These are phyloP conservation scores for Cylindrotheca fusiformis DNA, from an alignment of 108 stramenopile species.

Conservation along the genomic window DNA sequence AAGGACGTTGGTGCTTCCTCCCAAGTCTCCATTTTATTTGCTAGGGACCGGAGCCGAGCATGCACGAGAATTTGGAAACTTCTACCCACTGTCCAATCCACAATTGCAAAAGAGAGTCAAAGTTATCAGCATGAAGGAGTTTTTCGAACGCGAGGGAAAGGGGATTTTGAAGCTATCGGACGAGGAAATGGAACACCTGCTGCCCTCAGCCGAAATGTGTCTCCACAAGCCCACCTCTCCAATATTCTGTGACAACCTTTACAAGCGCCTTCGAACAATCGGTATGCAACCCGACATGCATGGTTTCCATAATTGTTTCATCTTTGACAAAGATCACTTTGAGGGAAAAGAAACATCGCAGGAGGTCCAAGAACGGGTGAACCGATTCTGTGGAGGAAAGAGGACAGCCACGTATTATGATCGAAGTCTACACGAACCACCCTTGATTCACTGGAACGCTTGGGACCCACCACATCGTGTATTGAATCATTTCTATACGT, in stretches of 20 bases:
- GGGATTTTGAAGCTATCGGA: conserved; percentile 13
- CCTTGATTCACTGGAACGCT: conserved; percentile 76
- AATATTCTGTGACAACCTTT: conserved; percentile 33
- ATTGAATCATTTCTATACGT: conserved; percentile 82
- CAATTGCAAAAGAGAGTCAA: conserved; percentile 37
- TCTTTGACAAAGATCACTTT: conserved; percentile 59
- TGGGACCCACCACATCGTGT: conserved; percentile 42
- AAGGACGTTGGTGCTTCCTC: conserved; percentile 83
- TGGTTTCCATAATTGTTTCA: conserved; percentile 49
- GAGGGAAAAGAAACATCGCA: conserved; percentile 26
- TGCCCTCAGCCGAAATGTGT: conserved; percentile 30
- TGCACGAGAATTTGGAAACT: conserved; percentile 43
- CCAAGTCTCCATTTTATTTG: conserved; percentile 77
- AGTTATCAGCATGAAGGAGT: conserved; percentile 56
- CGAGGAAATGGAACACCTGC: conserved; percentile 25
- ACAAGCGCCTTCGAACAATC: conserved; percentile 17
- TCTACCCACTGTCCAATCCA: conserved; percentile 33
- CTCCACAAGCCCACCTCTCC: conserved; percentile 13
- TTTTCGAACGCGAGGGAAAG: conserved; percentile 41
- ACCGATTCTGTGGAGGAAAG: conserved; percentile 45
- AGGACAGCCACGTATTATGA: conserved; percentile 44
- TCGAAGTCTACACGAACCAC: conserved; percentile 32
- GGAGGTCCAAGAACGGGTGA: conserved; percentile 36
- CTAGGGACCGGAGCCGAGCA: conserved; percentile 44
- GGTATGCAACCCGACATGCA: conserved; percentile 39